Evolutionary conservation across 768 basidiomycete species (phyloP).

Genomic region (Suillus fuscotomentosus): DNA sequence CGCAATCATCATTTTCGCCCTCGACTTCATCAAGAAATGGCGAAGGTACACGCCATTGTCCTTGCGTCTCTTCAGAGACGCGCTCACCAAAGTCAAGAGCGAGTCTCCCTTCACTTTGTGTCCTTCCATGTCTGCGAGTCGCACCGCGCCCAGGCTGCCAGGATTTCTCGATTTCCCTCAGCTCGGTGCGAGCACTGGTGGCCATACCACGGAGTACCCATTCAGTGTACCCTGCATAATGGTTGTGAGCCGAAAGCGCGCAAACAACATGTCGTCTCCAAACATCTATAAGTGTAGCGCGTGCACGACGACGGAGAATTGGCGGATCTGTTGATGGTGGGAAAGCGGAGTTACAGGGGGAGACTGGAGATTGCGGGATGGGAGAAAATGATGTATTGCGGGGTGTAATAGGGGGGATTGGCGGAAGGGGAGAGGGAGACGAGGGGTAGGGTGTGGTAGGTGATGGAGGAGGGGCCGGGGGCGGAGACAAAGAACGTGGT

Average conservation of each 20-base stretch:
- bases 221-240: slow-evolving; percentile 32
- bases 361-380: slow-evolving; percentile 20
- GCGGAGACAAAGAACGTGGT: slow-evolving; percentile 30
- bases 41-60: slow-evolving; percentile 27
- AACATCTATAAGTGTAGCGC: slow-evolving; percentile 64
- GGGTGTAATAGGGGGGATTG: slow-evolving; percentile 24
- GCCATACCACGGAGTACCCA: slow-evolving; percentile 31
- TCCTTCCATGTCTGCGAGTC: slow-evolving; percentile 46
- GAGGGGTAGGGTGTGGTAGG: slow-evolving; percentile 19
- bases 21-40: slow-evolving; percentile 14
- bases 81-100: slow-evolving; percentile 35
- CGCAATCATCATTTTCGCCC: slow-evolving; percentile 20
- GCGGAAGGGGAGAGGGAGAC: slow-evolving; percentile 28
- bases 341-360: slow-evolving; percentile 13
- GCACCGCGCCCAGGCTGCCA: slow-evolving; percentile 9
- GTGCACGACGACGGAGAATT: slow-evolving; percentile 58
- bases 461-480: slow-evolving; percentile 18
- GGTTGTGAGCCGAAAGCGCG: slow-evolving; percentile 41
- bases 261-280: slow-evolving; percentile 62
- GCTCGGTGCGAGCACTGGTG: slow-evolving; percentile 15
- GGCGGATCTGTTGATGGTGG: slow-evolving; percentile 28
- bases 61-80: slow-evolving; percentile 19
- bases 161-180: slow-evolving; percentile 15
- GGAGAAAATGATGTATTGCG: slow-evolving; percentile 23
- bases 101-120: slow-evolving; percentile 42